These are phyloP conservation scores for Fraxinus greggii DNA, from an alignment of 305 asterid species.

Conservation along the genomic window DNA sequence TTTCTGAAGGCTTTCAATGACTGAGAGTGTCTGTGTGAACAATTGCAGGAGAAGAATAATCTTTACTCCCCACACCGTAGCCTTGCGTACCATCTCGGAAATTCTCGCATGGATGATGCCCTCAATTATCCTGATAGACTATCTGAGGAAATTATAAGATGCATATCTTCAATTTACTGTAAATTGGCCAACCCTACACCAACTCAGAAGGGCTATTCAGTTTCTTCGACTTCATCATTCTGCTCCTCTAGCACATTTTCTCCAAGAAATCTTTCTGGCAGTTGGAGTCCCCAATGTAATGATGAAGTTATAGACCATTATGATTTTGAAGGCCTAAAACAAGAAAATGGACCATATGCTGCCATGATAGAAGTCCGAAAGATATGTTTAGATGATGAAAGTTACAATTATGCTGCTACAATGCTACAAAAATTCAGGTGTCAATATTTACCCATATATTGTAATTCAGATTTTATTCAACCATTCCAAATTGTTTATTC, in stretches of 20 bases:
- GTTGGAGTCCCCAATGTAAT: slow-evolving; percentile 70
- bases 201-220: slow-evolving; percentile 49
- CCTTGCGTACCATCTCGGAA: slow-evolving; percentile 71
- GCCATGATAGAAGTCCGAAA: slow-evolving; percentile 53
- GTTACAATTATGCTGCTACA: slow-evolving; percentile 59
- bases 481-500: not conserved
- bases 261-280: slow-evolving; percentile 68
- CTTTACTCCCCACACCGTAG: slow-evolving; percentile 45
- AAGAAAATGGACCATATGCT: slow-evolving; percentile 44
- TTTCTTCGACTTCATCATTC: slow-evolving; percentile 64
- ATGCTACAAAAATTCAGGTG: slow-evolving; percentile 87
- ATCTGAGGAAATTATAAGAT: slow-evolving; percentile 70
- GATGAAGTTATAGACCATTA: slow-evolving; percentile 41
- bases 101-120: slow-evolving; percentile 42
- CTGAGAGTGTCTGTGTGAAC: not conserved
- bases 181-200: slow-evolving; percentile 49
- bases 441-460: not conserved
- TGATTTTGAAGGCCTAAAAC: slow-evolving; percentile 43
- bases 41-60: slow-evolving; percentile 55
- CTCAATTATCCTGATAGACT: slow-evolving; percentile 54
- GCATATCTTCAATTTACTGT: slow-evolving; percentile 75
- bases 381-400: slow-evolving; percentile 63
- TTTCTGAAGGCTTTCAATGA: slow-evolving; percentile 7
- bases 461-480: not conserved
- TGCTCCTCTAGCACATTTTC: slow-evolving; percentile 78